Evolutionary conservation across 495 filamentous ascomycete species (phyloP).

Genomic region (Clohesyomyces aquaticus): DNA sequence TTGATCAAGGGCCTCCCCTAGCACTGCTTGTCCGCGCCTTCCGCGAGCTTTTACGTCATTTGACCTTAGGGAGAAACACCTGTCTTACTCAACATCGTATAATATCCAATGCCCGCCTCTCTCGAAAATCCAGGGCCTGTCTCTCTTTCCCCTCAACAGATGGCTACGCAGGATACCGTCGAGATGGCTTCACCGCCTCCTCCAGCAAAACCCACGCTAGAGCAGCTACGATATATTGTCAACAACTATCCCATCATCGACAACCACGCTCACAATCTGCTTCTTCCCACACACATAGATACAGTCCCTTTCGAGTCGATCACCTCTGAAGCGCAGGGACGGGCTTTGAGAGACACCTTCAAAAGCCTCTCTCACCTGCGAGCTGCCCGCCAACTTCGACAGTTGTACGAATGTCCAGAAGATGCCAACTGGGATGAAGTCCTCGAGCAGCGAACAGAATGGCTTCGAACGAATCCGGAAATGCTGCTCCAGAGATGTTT

Average conservation of each 20-base stretch:
- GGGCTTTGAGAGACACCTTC: slow-evolving; percentile 62
- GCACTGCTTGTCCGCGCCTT: neutral
- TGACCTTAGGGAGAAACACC: neutral
- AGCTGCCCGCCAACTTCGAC: slow-evolving; percentile 68
- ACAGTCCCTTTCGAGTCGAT: slow-evolving; percentile 57
- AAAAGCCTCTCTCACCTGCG: slow-evolving; percentile 70
- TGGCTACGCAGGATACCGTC: neutral
- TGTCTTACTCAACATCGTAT: neutral
- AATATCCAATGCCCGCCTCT: neutral
- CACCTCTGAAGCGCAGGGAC: slow-evolving; percentile 73
- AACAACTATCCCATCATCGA: slow-evolving; percentile 77
- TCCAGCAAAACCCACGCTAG: slow-evolving; percentile 21
- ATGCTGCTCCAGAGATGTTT: slow-evolving; percentile 68
- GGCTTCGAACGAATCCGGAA: slow-evolving; percentile 56
- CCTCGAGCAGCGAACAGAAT: slow-evolving; percentile 49
- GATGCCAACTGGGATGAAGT: slow-evolving; percentile 66
- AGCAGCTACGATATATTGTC: slow-evolving; percentile 27
- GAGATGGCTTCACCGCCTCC: slow-evolving; percentile 13
- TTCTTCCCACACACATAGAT: slow-evolving; percentile 55
- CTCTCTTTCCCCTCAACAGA: neutral
- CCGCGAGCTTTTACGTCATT: neutral
- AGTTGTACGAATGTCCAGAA: slow-evolving; percentile 66
- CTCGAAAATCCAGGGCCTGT: neutral
- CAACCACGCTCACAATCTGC: slow-evolving; percentile 82
- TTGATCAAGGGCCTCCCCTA: neutral